Evolutionary conservation across 169 alveolate species (phyloP).

Genomic region (Babesia sp.): DNA sequence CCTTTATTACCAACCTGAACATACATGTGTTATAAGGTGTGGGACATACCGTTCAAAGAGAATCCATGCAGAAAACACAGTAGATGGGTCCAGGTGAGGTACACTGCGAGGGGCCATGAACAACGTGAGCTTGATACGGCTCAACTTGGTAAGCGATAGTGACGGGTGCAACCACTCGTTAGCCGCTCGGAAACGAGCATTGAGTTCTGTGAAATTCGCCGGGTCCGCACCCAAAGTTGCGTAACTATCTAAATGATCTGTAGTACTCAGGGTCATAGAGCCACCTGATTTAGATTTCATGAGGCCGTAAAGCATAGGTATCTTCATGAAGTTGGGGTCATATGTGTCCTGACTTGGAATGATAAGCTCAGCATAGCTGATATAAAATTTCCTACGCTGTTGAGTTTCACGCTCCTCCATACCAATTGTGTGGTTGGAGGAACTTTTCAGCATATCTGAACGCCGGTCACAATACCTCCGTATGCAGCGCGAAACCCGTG

Average conservation of each 20-base stretch:
- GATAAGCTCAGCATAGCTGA: conserved; percentile 59
- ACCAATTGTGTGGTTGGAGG: background rate
- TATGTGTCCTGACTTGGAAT: conserved; percentile 49
- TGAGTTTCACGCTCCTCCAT: conserved; percentile 5
- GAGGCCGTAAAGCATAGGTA: conserved; percentile 42
- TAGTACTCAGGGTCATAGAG: background rate
- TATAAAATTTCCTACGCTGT: conserved; percentile 36
- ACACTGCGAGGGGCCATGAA: conserved; percentile 63
- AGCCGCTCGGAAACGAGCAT: conserved; percentile 28
- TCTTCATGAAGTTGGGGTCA: conserved; percentile 46
- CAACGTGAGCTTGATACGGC: conserved; percentile 58
- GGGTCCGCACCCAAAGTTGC: background rate
- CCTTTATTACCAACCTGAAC: conserved; percentile 68
- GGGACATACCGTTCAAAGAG: conserved; percentile 70
- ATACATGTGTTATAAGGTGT: no score
- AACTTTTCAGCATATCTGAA: background rate
- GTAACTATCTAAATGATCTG: background rate
- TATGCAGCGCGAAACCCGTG: background rate
- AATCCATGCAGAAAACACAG: conserved; percentile 78
- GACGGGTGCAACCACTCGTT: conserved; percentile 65
- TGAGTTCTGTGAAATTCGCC: conserved; percentile 6
- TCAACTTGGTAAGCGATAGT: conserved; percentile 61
- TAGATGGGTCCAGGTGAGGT: conserved; percentile 74
- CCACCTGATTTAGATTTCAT: conserved; percentile 1
- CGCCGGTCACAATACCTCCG: conserved; percentile 10